phyloP scores from a whole-genome alignment of 331 rosid genomes.

The Pyrus hybrid region DNA sequence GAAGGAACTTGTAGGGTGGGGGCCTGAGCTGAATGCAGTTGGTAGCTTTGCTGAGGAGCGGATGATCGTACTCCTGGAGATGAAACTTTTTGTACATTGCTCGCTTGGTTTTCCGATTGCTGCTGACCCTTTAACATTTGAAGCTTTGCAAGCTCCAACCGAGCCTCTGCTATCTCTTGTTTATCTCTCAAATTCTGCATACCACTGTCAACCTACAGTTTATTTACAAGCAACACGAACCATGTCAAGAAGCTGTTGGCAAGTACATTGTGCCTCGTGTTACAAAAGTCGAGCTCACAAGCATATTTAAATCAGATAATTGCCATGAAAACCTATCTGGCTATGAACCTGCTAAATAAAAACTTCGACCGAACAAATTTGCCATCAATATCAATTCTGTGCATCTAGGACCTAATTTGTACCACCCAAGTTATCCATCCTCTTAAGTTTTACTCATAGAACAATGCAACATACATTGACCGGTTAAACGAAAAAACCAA shows the following conservation, averaged over 20 bases:
- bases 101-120: conserved; percentile 9
- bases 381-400: neutral
- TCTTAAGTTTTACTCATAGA: neutral
- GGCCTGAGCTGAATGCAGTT: conserved; percentile 8
- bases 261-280: neutral
- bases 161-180: conserved; percentile 29
- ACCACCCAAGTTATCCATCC: neutral
- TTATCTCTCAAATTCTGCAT: conserved; percentile 34
- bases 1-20: conserved; percentile 12
- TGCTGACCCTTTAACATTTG: conserved; percentile 11
- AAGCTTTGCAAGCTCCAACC: conserved; percentile 24
- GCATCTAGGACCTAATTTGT: neutral
- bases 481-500: neutral
- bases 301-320: neutral
- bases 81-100: neutral
- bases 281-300: neutral
- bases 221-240: neutral
- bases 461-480: neutral
- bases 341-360: neutral
- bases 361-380: neutral
- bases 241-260: conserved; percentile 1
- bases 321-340: neutral
- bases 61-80: conserved; percentile 4
- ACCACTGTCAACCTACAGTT: conserved; percentile 25
- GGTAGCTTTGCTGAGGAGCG: conserved; percentile 14